A percentile compares a stretch with the other conserved stretches of the same genome.
Evolutionary conservation across 1,139 yeast genomes (phyloP).

Genomic region (Taphrina flavorubra): DNA sequence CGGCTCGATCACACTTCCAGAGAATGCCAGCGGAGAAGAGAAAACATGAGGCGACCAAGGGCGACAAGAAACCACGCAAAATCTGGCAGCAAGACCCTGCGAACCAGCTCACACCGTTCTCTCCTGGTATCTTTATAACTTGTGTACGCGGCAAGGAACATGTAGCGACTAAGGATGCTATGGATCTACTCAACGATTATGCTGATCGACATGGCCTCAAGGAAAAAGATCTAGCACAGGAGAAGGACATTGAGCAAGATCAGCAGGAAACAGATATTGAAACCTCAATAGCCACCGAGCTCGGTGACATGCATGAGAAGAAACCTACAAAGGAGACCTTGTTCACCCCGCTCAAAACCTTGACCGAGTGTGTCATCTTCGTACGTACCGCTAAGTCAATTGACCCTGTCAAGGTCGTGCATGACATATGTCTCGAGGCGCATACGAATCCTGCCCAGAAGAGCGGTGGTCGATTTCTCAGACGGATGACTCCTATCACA

Average conservation of each 20-base stretch:
- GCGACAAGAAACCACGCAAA: slow-evolving; percentile 22
- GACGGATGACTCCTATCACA: slow-evolving; percentile 79
- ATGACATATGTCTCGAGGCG: slow-evolving; percentile 66
- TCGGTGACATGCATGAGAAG: slow-evolving; percentile 59
- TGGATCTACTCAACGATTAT: slow-evolving; percentile 30
- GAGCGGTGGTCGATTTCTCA: slow-evolving; percentile 67
- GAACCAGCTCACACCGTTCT: slow-evolving; percentile 27
- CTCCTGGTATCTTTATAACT: slow-evolving; percentile 33
- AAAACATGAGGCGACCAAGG: slow-evolving; percentile 20
- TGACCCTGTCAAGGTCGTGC: slow-evolving; percentile 74
- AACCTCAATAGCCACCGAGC: slow-evolving; percentile 45
- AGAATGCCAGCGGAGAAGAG: slow-evolving; percentile 20
- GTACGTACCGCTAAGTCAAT: slow-evolving; percentile 79
- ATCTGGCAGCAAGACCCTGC: slow-evolving; percentile 35
- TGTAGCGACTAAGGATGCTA: slow-evolving; percentile 26
- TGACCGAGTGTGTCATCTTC: slow-evolving; percentile 82
- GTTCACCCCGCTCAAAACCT: slow-evolving; percentile 69
- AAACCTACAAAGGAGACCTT: slow-evolving; percentile 54
- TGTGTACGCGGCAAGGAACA: slow-evolving; percentile 39
- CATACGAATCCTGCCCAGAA: slow-evolving; percentile 58
- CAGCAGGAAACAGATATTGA: slow-evolving; percentile 44
- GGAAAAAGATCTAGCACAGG: slow-evolving; percentile 33
- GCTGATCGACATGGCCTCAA: slow-evolving; percentile 13
- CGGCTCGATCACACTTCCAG: neutral
- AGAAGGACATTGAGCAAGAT: slow-evolving; percentile 33